Evolutionary conservation across 179 eudicot genomes (phyloP).

Genomic region (Nepenthes alata): DNA sequence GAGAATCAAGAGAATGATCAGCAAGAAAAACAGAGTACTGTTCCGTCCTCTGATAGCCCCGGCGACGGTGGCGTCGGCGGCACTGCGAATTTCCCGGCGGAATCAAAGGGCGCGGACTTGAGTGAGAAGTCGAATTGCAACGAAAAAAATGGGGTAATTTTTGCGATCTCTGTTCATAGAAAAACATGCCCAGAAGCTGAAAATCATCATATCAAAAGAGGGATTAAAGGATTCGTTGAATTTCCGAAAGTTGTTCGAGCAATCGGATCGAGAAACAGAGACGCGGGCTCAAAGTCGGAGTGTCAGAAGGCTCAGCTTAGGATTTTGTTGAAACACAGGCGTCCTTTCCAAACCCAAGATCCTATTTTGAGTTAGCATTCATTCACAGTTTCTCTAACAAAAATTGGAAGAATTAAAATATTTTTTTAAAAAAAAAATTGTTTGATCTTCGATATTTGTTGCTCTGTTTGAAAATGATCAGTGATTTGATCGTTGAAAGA

Average conservation of each 20-base stretch:
- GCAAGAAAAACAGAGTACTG: neutral
- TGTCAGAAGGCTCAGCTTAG: constrained; percentile 67
- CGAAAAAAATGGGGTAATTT: neutral
- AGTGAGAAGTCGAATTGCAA: neutral
- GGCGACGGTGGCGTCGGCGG: neutral
- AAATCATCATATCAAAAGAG: constrained; percentile 68
- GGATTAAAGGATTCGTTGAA: constrained; percentile 72
- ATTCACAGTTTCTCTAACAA: no score
- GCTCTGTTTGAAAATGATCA: no score
- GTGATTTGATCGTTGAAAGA: no score
- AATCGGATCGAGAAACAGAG: constrained; percentile 27
- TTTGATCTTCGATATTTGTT: no score
- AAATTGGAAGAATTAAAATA: no score
- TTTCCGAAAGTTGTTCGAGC: constrained; percentile 64
- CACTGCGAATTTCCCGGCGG: constrained; percentile 2
- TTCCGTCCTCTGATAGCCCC: neutral
- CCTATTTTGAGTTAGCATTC: constrained; percentile 25
- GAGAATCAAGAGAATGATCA: neutral
- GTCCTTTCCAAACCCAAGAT: constrained; percentile 24
- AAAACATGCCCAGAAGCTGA: constrained; percentile 31
- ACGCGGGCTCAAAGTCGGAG: constrained; percentile 43
- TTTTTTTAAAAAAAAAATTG: no score
- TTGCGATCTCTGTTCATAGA: constrained; percentile 11
- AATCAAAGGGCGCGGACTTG: no score
- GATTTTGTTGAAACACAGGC: constrained; percentile 45